These are phyloP conservation scores for Lentinus polychrous DNA, from an alignment of 1,284 basidiomycete genomes.

Conservation along the genomic window DNA sequence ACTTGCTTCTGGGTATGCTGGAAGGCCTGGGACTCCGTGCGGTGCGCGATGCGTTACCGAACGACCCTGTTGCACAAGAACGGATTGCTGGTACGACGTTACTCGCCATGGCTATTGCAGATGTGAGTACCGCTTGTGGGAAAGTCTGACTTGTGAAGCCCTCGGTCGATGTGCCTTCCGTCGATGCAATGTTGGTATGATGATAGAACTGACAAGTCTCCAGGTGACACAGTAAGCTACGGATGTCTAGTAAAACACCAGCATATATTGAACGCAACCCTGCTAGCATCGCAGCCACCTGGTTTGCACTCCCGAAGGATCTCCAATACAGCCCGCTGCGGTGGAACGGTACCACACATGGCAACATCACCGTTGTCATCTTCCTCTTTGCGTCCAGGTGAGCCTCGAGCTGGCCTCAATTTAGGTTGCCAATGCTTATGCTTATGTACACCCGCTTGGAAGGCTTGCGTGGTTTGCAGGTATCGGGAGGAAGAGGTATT, in stretches of 20 bases:
- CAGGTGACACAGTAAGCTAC: slow-evolving; percentile 52
- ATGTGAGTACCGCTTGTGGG: slow-evolving; percentile 41
- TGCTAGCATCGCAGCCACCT: slow-evolving; percentile 50
- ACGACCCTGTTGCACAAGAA: slow-evolving; percentile 60
- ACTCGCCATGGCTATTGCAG: slow-evolving; percentile 61
- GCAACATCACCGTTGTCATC: slow-evolving; percentile 61
- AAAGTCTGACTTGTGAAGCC: no score
- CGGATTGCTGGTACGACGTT: slow-evolving; percentile 61
- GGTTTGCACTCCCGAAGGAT: slow-evolving; percentile 50
- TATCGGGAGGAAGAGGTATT: slow-evolving; percentile 52
- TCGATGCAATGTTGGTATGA: no score
- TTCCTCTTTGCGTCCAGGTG: slow-evolving; percentile 54
- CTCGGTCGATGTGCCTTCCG: no score
- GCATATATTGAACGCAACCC: neutral
- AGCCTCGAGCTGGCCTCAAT: slow-evolving; percentile 13
- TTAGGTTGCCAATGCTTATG: neutral
- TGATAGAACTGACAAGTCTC: slow-evolving; percentile 12
- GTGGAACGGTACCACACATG: slow-evolving; percentile 72
- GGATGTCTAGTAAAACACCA: neutral
- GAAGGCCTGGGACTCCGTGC: slow-evolving; percentile 68
- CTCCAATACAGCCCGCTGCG: slow-evolving; percentile 39
- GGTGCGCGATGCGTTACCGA: slow-evolving; percentile 52
- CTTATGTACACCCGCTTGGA: neutral
- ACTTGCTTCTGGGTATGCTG: slow-evolving; percentile 59
- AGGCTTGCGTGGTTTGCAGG: slow-evolving; percentile 65